phyloP scores from a whole-genome alignment of 305 asterid genomes.

The Plantago lanceolata region DNA sequence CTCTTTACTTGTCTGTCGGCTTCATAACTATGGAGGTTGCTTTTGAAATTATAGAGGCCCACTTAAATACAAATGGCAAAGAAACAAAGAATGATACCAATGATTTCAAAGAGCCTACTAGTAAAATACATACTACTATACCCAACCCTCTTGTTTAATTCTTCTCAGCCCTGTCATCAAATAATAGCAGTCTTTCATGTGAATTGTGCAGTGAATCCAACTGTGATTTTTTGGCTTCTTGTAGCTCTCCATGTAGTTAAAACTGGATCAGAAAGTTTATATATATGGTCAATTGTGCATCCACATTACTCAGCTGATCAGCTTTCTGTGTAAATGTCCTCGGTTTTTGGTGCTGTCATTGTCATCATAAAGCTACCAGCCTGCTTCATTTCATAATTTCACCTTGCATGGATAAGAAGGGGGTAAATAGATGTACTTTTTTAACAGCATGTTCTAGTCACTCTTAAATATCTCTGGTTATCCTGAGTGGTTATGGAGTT shows the following conservation, averaged over 20 bases:
- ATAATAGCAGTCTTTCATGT: constrained; percentile 80
- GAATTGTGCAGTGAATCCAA: constrained; percentile 70
- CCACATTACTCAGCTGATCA: not conserved
- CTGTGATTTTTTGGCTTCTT: constrained; percentile 72
- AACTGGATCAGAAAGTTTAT: constrained; percentile 7
- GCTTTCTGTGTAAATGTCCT: constrained; percentile 24
- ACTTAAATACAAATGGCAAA: constrained; percentile 55
- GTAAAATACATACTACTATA: constrained; percentile 16
- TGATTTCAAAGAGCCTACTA: constrained; percentile 40
- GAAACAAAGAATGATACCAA: constrained; percentile 50
- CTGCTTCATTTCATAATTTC: too few species aligned
- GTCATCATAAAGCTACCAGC: constrained; percentile 29
- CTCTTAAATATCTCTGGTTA: not conserved
- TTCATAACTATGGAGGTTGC: constrained; percentile 66
- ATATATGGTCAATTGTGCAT: constrained; percentile 8
- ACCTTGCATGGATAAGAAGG: not conserved
- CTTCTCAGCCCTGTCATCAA: constrained; percentile 56
- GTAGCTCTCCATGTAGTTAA: constrained; percentile 33
- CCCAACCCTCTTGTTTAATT: constrained; percentile 52
- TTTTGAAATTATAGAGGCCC: constrained; percentile 49
- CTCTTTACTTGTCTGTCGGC: constrained; percentile 46
- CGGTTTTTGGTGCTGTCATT: constrained; percentile 33
- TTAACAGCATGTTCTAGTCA: constrained; percentile 1
- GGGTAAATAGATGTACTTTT: not conserved
- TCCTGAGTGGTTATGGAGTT: not conserved